These are phyloP conservation scores for Cephalotrichum gorgonifer DNA, from an alignment of 2,329 filamentous ascomycete genomes.

Conservation along the genomic window DNA sequence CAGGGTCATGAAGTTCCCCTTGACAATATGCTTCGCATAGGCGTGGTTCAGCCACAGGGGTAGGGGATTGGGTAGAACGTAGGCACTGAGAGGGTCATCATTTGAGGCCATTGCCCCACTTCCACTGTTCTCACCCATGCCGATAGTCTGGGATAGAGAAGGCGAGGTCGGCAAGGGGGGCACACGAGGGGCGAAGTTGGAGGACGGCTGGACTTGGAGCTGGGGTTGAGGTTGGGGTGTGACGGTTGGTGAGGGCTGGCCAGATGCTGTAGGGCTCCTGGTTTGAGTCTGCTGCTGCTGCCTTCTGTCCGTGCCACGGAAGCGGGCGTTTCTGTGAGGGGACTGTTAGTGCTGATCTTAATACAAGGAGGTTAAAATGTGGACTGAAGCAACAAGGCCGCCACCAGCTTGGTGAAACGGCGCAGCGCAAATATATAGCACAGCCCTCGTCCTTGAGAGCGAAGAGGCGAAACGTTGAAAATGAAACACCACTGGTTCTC, in stretches of 20 bases:
- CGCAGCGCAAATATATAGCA: too few relatives aligned
- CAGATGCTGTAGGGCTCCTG: conserved; percentile 40
- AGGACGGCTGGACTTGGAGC: conserved; percentile 29
- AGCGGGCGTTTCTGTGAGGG: conserved; percentile 41
- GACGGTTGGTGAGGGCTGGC: conserved; percentile 37
- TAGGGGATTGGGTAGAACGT: conserved; percentile 55
- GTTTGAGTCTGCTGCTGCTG: conserved; percentile 26
- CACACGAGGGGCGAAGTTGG: conserved; percentile 40
- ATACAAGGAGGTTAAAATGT: too few relatives aligned
- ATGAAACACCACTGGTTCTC: not conserved
- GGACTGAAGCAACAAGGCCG: too few relatives aligned
- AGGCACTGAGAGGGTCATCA: conserved; percentile 47
- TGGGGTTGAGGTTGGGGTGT: conserved; percentile 23
- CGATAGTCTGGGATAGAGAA: conserved; percentile 55
- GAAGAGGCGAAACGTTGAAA: not conserved
- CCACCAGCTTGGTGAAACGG: too few relatives aligned
- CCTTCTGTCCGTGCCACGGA: conserved; percentile 43
- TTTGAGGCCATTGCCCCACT: conserved; percentile 33
- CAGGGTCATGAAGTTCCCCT: conserved; percentile 94
- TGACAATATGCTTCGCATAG: conserved; percentile 80
- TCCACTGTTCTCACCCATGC: conserved; percentile 52
- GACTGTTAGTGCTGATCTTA: not conserved
- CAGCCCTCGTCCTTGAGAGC: not conserved
- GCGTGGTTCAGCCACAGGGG: conserved; percentile 67
- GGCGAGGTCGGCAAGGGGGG: conserved; percentile 54